Evolutionary conservation across 208 protist genomes (phyloP).

Genomic region (Wallacemonas collosoma): DNA sequence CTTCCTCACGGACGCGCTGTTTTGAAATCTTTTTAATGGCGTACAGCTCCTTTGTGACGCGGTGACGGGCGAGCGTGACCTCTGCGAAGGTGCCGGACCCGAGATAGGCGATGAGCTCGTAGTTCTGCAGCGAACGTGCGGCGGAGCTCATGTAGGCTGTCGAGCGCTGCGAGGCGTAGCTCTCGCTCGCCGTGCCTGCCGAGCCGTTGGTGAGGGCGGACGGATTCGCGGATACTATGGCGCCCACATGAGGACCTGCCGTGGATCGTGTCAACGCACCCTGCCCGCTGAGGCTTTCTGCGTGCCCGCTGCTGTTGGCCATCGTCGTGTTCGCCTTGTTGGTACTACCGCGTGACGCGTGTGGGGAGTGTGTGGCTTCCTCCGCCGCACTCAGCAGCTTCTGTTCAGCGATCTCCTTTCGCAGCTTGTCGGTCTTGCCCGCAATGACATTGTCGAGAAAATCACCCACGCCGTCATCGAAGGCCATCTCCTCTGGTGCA

Average conservation of each 20-base stretch:
- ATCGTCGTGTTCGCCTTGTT: not conserved
- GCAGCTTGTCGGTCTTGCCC: slow-evolving; percentile 59
- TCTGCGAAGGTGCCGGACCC: slow-evolving; percentile 85
- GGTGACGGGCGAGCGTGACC: slow-evolving; percentile 82
- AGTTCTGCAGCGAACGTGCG: slow-evolving; percentile 78
- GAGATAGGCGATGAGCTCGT: slow-evolving; percentile 87
- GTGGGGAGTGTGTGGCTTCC: slow-evolving; percentile 6
- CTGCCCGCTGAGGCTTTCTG: not conserved
- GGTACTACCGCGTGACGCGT: slow-evolving; percentile 13
- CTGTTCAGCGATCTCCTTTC: slow-evolving; percentile 52
- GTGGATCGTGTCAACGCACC: not conserved
- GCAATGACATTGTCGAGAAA: slow-evolving; percentile 75
- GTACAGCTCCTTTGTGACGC: slow-evolving; percentile 65
- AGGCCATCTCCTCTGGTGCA: not conserved
- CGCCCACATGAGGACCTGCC: not conserved
- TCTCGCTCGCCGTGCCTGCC: slow-evolving; percentile 1
- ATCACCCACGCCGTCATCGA: slow-evolving; percentile 45
- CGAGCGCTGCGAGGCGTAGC: not conserved
- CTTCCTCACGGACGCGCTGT: slow-evolving; percentile 76
- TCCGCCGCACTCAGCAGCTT: slow-evolving; percentile 37
- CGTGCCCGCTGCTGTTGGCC: not conserved
- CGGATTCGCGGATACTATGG: not conserved
- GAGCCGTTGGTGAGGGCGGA: slow-evolving; percentile 1
- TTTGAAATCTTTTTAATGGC: slow-evolving; percentile 91
- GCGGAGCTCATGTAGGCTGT: slow-evolving; percentile 50